Percentiles rank a stretch among this genome's conserved stretches.
These are phyloP conservation scores for Spathaspora sp. DNA, from an alignment of 805 yeast species.

Conservation along the genomic window DNA sequence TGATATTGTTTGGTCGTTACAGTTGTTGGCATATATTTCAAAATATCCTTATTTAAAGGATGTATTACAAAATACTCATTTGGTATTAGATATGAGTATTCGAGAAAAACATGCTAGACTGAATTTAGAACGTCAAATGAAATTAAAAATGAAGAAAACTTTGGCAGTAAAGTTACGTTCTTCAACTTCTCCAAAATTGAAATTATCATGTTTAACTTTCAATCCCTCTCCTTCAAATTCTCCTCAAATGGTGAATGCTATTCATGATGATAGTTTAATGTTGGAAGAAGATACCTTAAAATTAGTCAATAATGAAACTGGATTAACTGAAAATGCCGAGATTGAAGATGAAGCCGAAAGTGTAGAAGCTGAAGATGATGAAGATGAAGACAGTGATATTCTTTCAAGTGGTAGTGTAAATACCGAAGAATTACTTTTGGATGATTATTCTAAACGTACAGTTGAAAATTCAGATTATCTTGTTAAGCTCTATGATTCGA, in stretches of 20 bases:
- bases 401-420: neutral
- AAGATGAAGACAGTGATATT: slow-evolving; percentile 7
- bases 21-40: slow-evolving; percentile 86
- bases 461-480: slow-evolving; percentile 12
- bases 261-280: slow-evolving; percentile 29
- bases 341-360: slow-evolving; percentile 16
- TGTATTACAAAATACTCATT: slow-evolving; percentile 67
- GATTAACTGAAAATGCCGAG: slow-evolving; percentile 24
- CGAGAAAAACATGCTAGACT: slow-evolving; percentile 38
- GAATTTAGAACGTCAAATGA: slow-evolving; percentile 32
- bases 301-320: slow-evolving; percentile 18
- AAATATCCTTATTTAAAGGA: slow-evolving; percentile 81
- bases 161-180: slow-evolving; percentile 27
- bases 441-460: neutral
- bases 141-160: slow-evolving; percentile 26
- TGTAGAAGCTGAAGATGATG: slow-evolving; percentile 21
- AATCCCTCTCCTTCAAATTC: slow-evolving; percentile 35
- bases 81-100: slow-evolving; percentile 62
- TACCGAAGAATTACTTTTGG: neutral
- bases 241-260: slow-evolving; percentile 35
- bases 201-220: slow-evolving; percentile 12
- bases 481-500: slow-evolving; percentile 28
- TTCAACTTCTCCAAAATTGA: slow-evolving; percentile 33
- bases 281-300: slow-evolving; percentile 34
- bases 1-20: slow-evolving; percentile 91